These are phyloP conservation scores for Blastobotrys chiropterorum DNA, from an alignment of 805 yeast species.

Conservation along the genomic window DNA sequence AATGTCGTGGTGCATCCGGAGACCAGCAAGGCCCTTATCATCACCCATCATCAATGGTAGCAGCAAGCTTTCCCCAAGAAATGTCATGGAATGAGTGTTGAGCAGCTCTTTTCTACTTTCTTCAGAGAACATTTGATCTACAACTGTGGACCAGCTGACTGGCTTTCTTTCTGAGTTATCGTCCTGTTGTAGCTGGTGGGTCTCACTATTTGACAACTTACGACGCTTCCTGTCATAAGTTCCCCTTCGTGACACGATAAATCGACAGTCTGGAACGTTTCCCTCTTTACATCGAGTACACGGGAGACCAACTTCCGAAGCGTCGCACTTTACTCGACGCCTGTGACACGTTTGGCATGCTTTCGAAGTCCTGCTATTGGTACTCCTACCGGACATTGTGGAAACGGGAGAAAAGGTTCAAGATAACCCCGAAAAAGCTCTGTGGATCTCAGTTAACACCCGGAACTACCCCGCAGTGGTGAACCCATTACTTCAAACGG, in stretches of 20 bases:
- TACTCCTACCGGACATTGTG: too few relatives aligned
- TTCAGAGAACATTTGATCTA: neutral
- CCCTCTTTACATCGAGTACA: conserved; percentile 11
- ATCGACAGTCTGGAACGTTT: conserved; percentile 3
- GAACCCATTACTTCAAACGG: neutral
- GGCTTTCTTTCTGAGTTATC: neutral
- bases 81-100: neutral
- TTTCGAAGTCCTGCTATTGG: conserved; percentile 2
- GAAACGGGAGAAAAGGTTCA: too few relatives aligned
- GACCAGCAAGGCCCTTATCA: neutral
- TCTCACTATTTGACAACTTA: neutral
- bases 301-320: conserved; percentile 7
- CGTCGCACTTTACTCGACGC: conserved; percentile 11
- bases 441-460: too few relatives aligned
- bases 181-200: neutral
- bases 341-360: conserved; percentile 11
- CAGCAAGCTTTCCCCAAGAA: neutral
- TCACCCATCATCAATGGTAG: neutral
- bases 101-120: neutral
- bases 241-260: conserved; percentile 6
- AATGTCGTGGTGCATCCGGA: conserved; percentile 7
- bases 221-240: neutral
- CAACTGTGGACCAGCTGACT: neutral
- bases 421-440: too few relatives aligned
- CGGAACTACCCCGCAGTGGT: too few relatives aligned